phyloP scores from a whole-genome alignment of 345 rosid species.

The Boechera retrofracta region DNA sequence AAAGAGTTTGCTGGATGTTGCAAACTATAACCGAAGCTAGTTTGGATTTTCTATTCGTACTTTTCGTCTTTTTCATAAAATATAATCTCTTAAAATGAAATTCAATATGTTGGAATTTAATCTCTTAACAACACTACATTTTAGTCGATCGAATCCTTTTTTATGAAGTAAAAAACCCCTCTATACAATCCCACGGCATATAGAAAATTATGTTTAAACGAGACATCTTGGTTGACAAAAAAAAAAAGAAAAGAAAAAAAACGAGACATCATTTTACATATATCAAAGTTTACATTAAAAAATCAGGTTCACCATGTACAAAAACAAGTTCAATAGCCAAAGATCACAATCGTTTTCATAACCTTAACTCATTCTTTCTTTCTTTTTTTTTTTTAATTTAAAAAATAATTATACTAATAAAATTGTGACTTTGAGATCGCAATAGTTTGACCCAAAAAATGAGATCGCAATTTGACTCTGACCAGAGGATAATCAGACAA shows the following conservation, averaged over 20 bases:
- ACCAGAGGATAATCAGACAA: conserved; percentile 14
- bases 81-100: too few species aligned
- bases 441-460: too few species aligned
- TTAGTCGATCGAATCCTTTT: too few species aligned
- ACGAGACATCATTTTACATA: neutral
- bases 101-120: too few species aligned
- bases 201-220: neutral
- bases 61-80: too few species aligned
- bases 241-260: too few species aligned
- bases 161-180: too few species aligned
- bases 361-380: neutral
- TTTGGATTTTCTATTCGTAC: too few species aligned
- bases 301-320: neutral
- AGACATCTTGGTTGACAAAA: neutral
- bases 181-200: too few species aligned
- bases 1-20: too few species aligned
- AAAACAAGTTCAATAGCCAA: neutral
- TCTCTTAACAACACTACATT: too few species aligned
- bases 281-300: neutral
- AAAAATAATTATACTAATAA: neutral
- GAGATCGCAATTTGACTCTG: conserved; percentile 20
- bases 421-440: neutral
- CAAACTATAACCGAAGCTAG: too few species aligned
- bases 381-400: neutral
- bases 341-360: neutral